Base-by-base conservation (phyloP, 192 early-diverging fungal species). In the Backusella luteola region DNA sequence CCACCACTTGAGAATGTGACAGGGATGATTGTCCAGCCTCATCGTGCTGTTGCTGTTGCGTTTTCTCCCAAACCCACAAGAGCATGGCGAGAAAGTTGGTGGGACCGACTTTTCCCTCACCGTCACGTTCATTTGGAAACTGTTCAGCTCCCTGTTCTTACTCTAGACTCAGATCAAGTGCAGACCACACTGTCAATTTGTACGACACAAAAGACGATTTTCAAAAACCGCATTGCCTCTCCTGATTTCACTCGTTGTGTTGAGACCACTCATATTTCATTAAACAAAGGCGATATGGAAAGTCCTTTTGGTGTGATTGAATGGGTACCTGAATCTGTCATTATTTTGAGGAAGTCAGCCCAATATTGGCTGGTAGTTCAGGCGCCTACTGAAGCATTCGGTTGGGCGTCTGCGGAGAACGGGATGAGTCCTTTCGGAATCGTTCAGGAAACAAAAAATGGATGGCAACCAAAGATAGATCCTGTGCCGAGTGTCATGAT, bases 331-430 rank as follows among this genome's bases (percentile, higher is more conserved):
- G 67, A 67, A 41, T 36, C 29, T 5, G 26, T 36, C 1, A 52
- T 75, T 34, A 66, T 75, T 12, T 66, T 75, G 12, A 67, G 52
- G 38, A 75, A 75, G 14, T 14, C 32, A 2, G 35, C 32, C 11
- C 8, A 68, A 6, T 75, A 75, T 35, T 75, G 74, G 74, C 26
- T 75, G 12, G 66, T 75, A 15, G 66, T 75, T 44, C 49, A 68
- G 46, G 32, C 73, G 19, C 74, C 36, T 26, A 21, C 15, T 34
- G 66, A 75, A 14, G 12, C 26, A 15, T 68, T 68, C 23, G 38
- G 67, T 0, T 75, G 74, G 66, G 74, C 68, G 1, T 67, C 6
- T 46, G 23, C 74, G 34, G 34, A 68, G 34, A 39, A 21, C 34
- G 74, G 42, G 3, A 23, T 41, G 14, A 52, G 67, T 34, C 66